Conservation (phyloP, 306 rosid genomes). For the Pyrus pyrifolia region DNA sequence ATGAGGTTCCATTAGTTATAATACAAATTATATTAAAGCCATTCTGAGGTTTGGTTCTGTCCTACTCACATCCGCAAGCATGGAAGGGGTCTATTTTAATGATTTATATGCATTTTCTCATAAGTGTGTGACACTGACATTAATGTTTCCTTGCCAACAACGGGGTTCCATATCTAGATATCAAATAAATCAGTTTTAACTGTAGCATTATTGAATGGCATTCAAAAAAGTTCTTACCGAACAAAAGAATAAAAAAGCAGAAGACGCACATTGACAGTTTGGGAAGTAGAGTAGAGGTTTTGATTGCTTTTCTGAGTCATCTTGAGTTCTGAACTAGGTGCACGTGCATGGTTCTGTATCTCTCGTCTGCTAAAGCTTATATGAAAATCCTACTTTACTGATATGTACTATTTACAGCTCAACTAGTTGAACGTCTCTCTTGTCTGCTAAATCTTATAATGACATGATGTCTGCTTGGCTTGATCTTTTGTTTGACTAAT, state of each 20-base stretch:
- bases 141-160: background rate
- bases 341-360: background rate
- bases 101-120: background rate
- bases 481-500: slow-evolving; percentile 19
- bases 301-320: background rate
- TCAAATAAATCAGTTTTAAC: background rate
- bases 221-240: background rate
- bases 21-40: background rate
- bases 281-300: background rate
- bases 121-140: background rate
- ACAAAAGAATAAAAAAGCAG: no score
- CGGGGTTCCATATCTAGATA: background rate
- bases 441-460: background rate
- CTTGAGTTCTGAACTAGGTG: background rate
- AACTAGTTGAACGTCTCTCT: background rate
- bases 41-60: background rate
- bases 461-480: slow-evolving; percentile 11
- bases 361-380: background rate
- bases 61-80: background rate
- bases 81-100: background rate
- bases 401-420: background rate
- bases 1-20: background rate
- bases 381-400: background rate
- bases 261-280: background rate
- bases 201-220: background rate